Conservation (phyloP, 2,329 filamentous ascomycete genomes). For the Tothia fuscella region DNA sequence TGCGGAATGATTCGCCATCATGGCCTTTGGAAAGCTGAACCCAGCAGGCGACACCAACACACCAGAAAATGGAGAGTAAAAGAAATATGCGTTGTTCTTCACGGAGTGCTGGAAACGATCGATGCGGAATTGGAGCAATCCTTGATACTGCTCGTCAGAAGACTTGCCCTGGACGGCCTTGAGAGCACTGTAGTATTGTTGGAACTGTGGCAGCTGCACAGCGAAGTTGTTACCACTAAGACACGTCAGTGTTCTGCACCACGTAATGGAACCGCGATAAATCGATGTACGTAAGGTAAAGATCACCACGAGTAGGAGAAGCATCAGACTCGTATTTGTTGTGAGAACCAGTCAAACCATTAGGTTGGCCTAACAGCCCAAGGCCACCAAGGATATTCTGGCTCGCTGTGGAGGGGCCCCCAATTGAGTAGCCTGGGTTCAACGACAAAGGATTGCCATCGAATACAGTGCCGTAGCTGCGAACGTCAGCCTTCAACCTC, state of each 20-base stretch:
- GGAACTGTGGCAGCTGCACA: background rate
- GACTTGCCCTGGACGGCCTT: no score
- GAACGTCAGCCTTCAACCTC: no score
- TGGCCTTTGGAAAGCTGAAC: conserved; percentile 15
- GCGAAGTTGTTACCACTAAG: background rate
- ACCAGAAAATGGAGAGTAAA: conserved; percentile 13
- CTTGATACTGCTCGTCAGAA: no score
- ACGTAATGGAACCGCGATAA: no score
- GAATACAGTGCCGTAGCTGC: no score
- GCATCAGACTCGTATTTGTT: conserved; percentile 33
- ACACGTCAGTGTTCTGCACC: no score
- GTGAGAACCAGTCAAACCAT: conserved; percentile 40
- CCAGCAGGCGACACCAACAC: conserved; percentile 13
- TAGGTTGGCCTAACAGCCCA: conserved; percentile 29
- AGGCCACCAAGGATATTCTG: conserved; percentile 26
- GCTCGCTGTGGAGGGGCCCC: conserved; percentile 28
- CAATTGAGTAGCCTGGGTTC: conserved; percentile 40
- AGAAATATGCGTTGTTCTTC: conserved; percentile 21
- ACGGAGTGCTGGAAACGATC: conserved; percentile 20
- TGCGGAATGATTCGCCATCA: conserved; percentile 29
- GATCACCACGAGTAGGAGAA: conserved; percentile 21
- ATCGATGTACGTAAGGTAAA: conserved; percentile 14
- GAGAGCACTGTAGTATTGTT: no score
- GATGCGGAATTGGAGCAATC: no score
- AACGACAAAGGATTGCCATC: conserved; percentile 38